Percentiles rank a stretch among this genome's conserved stretches.
These are phyloP conservation scores for Fusarium protoensiforme DNA, from an alignment of 2,329 filamentous ascomycete genomes.

Conservation along the genomic window DNA sequence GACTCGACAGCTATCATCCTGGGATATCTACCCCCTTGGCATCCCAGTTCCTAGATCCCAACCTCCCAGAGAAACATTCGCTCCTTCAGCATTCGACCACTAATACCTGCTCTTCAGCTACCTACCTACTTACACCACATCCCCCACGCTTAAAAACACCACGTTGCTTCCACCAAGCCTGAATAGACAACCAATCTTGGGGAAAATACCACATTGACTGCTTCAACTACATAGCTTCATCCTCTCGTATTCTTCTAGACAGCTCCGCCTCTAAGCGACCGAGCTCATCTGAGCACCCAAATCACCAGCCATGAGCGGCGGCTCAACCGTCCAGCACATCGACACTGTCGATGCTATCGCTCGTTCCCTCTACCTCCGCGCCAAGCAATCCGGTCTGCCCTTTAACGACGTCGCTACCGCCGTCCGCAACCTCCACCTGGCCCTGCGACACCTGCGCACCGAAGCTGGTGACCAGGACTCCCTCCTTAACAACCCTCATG, in stretches of 20 bases:
- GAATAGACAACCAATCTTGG: not conserved
- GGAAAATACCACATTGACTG: not conserved
- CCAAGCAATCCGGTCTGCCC: slow-evolving; percentile 57
- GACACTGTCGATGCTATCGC: slow-evolving; percentile 67
- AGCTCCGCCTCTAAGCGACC: not conserved
- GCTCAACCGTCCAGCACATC: slow-evolving; percentile 57
- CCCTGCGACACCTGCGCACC: slow-evolving; percentile 66
- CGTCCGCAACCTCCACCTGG: slow-evolving; percentile 65
- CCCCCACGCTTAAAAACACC: not conserved
- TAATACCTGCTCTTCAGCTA: slow-evolving; percentile 12
- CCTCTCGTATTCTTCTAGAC: not conserved
- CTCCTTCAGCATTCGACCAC: slow-evolving; percentile 3
- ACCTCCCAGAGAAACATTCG: not conserved
- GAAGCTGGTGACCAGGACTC: slow-evolving; percentile 69
- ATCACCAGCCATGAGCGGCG: slow-evolving; percentile 46
- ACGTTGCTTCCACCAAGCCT: not conserved
- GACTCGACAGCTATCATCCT: not conserved
- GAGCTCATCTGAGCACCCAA: slow-evolving; percentile 26
- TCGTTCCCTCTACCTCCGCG: slow-evolving; percentile 65
- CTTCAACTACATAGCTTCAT: not conserved
- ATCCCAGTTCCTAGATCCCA: slow-evolving; percentile 2
- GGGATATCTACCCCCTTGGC: slow-evolving; percentile 13
- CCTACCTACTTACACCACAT: slow-evolving; percentile 6
- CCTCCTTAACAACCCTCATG: slow-evolving; percentile 58
- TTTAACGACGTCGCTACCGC: slow-evolving; percentile 62